These are phyloP conservation scores for Eruca vesicaria DNA, from an alignment of 441 rosid genomes.

Conservation along the genomic window DNA sequence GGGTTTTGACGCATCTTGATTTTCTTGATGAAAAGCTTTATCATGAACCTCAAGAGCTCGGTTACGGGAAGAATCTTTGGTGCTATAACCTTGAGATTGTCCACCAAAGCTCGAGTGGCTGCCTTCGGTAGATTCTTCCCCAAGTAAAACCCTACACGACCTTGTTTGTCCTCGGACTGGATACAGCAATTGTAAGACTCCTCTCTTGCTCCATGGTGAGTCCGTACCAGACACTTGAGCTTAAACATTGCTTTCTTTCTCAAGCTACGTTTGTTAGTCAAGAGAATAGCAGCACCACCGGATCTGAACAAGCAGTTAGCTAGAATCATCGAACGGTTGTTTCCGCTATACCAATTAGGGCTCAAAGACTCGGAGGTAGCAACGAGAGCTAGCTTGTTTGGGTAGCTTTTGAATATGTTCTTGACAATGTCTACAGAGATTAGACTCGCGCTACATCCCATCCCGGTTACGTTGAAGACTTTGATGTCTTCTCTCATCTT, in stretches of 20 bases:
- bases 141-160: conserved; percentile 60
- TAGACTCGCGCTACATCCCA: conserved; percentile 97
- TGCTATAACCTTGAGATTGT: conserved; percentile 60
- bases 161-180: conserved; percentile 72
- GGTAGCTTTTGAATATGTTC: conserved; percentile 54
- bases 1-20: conserved; percentile 35
- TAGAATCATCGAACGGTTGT: conserved; percentile 80
- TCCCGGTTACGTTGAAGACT: conserved; percentile 70
- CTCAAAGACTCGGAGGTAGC: conserved; percentile 79
- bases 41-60: conserved; percentile 57
- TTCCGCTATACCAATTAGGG: conserved; percentile 85
- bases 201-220: conserved; percentile 82
- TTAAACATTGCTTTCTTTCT: conserved; percentile 56
- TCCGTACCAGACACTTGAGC: conserved; percentile 70
- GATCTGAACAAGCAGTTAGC: conserved; percentile 81
- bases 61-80: conserved; percentile 73
- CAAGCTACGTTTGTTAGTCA: conserved; percentile 69
- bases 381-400: conserved; percentile 53
- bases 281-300: conserved; percentile 73
- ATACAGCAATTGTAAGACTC: conserved; percentile 71
- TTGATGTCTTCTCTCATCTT: conserved; percentile 75
- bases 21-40: conserved; percentile 29
- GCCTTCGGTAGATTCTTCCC: conserved; percentile 72
- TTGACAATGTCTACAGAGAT: conserved; percentile 65
- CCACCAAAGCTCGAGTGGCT: conserved; percentile 70